Evolutionary conservation across 352 stramenopile species (phyloP), one percentile per base, ranked within the genome.

Genomic region (Pythium guiyangense): DNA sequence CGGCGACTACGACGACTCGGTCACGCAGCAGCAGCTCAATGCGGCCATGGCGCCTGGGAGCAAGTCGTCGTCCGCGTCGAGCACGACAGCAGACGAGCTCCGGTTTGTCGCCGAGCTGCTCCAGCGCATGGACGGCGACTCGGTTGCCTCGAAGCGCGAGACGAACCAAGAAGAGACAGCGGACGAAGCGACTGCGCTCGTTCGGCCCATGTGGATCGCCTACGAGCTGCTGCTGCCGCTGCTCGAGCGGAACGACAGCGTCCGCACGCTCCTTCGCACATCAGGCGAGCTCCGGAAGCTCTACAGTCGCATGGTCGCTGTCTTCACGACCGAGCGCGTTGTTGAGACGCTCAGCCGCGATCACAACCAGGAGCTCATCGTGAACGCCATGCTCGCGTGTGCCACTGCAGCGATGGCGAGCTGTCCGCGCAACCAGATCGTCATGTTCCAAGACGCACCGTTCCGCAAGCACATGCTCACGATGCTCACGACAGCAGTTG

Each of bases 1-100:
- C 47, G 83, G 78, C 0, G 79, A 90, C 54, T 90, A 80, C 31
- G 77, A 90, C 52, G 79, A 92, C 51, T 66, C 66, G 0, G 46
- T 74, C 10, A 65, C 52, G 6, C 71, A 79, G 17, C 66, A 35
- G 18, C 39, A 74, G 20, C 57, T 92, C 10, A 52, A 70, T 26
- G 27, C 34, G 2, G 63, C 48, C 39, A 42, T 50, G 0, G 40
- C 39, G 14, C 40, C 44, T 8, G 54, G 14, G 6, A 51, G 5
- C 37, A 11, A 12, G 43, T 26, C 2, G 42, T 11, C 11, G 25
- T 22, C 15, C 47, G 52, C 1, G 62, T 71, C 20, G 62, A 77
- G 29, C 10, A 15, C 42, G 17, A 12, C 3, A 6, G n/a, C 20
- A 18, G 17, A 25, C 18, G 75, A 92, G 54, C 56, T 92, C 12